A percentile compares a stretch with the other conserved stretches of the same genome.
phyloP scores from a whole-genome alignment of 1,139 yeast species.

The Debaryomyces psychrophilus region DNA sequence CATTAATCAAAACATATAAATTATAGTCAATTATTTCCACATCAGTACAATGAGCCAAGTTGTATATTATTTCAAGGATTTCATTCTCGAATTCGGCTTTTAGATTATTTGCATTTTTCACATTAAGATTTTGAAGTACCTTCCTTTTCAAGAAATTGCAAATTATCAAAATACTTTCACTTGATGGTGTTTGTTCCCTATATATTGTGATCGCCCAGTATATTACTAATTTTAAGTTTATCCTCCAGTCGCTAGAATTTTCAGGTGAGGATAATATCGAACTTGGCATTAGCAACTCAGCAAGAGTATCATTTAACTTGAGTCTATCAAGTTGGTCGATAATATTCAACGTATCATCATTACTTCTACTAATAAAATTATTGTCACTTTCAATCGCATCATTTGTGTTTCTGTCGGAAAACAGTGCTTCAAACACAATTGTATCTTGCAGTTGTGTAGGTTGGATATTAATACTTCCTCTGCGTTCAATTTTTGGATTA shows the following conservation, averaged over 20 bases:
- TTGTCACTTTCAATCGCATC: background rate
- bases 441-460: background rate
- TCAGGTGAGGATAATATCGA: constrained; percentile 8
- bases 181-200: constrained; percentile 32
- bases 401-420: background rate
- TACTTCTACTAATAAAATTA: constrained; percentile 29
- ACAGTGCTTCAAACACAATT: background rate
- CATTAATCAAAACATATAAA: constrained; percentile 57
- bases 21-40: constrained; percentile 29
- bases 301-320: constrained; percentile 35
- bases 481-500: constrained; percentile 11
- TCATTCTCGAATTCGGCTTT: constrained; percentile 53
- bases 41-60: constrained; percentile 39
- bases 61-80: constrained; percentile 52
- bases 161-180: constrained; percentile 38
- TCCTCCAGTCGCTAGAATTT: constrained; percentile 39
- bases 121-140: constrained; percentile 28
- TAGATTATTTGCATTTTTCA: constrained; percentile 28
- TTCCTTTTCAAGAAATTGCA: constrained; percentile 44
- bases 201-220: constrained; percentile 54
- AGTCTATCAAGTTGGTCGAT: constrained; percentile 39
- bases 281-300: constrained; percentile 33
- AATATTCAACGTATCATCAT: constrained; percentile 37
- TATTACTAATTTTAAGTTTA: constrained; percentile 40
- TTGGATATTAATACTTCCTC: background rate